A percentile compares a stretch with the other conserved stretches of the same genome.
Evolutionary conservation across 306 rosid genomes (phyloP).

Genomic region (Gillenia trifoliata): DNA sequence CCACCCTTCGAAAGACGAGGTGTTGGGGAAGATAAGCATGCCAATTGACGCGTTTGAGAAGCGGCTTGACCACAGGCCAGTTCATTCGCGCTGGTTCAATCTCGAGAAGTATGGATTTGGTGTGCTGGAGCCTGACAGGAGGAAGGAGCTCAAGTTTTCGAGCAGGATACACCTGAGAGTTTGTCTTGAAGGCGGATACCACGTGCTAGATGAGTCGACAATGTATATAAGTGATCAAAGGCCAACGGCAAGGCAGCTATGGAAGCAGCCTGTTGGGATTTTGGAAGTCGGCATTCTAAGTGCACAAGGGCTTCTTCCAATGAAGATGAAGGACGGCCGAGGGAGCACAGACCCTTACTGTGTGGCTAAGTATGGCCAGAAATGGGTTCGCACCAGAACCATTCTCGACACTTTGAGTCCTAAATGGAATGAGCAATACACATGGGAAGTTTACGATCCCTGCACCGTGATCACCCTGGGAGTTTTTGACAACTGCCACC

Average conservation of each 20-base stretch:
- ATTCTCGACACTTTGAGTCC: slow-evolving; percentile 69
- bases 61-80: slow-evolving; percentile 78
- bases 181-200: slow-evolving; percentile 98
- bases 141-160: slow-evolving; percentile 82
- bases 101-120: slow-evolving; percentile 88
- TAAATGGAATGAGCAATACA: slow-evolving; percentile 94
- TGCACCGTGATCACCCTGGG: slow-evolving; percentile 86
- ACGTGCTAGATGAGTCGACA: slow-evolving; percentile 88
- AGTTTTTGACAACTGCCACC: slow-evolving; percentile 79
- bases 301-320: slow-evolving; percentile 85
- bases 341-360: slow-evolving; percentile 84
- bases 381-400: slow-evolving; percentile 93
- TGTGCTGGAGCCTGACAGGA: slow-evolving; percentile 68
- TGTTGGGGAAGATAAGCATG: slow-evolving; percentile 62
- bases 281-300: slow-evolving; percentile 85
- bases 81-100: slow-evolving; percentile 87
- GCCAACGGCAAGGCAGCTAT: slow-evolving; percentile 88
- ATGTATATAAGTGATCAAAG: slow-evolving; percentile 80
- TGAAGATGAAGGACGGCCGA: slow-evolving; percentile 78
- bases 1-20: slow-evolving; percentile 70
- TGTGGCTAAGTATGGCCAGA: slow-evolving; percentile 86
- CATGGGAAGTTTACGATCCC: slow-evolving; percentile 94
- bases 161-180: slow-evolving; percentile 78
- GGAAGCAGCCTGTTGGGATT: slow-evolving; percentile 85
- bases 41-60: slow-evolving; percentile 67